Evolutionary conservation across 768 basidiomycete genomes (phyloP).

Genomic region (Trametes sanguinea): DNA sequence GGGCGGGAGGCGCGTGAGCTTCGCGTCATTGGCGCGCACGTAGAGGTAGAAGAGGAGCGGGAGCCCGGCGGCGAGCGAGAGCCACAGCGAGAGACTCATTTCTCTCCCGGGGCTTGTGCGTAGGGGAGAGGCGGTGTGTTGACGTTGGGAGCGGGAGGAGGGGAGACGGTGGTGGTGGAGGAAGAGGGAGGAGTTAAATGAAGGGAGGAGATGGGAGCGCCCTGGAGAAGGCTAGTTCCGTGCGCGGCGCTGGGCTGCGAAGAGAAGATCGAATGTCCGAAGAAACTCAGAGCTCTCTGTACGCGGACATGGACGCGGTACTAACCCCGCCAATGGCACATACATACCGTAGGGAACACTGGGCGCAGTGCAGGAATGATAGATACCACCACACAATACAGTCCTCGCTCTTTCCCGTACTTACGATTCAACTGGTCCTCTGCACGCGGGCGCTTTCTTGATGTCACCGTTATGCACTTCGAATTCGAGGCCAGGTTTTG

Average conservation of each 20-base stretch:
- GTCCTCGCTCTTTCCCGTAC: too few relatives aligned
- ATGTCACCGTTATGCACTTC: too few relatives aligned
- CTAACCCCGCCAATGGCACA: too few relatives aligned
- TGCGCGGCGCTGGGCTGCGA: neutral
- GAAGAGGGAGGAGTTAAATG: neutral
- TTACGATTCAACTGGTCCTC: too few relatives aligned
- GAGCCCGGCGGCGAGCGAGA: slow-evolving; percentile 15
- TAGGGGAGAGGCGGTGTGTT: neutral
- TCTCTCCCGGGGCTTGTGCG: neutral
- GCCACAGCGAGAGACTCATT: slow-evolving; percentile 13
- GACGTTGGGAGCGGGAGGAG: neutral
- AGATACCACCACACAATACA: too few relatives aligned
- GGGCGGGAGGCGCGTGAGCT: slow-evolving; percentile 51
- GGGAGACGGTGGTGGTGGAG: neutral
- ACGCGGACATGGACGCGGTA: neutral
- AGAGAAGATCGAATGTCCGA: neutral
- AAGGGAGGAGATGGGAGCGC: neutral
- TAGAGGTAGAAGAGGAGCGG: slow-evolving; percentile 39
- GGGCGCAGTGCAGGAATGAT: too few relatives aligned
- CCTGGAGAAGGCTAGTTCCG: neutral
- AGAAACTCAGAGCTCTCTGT: neutral
- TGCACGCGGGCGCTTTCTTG: too few relatives aligned
- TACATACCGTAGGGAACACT: too few relatives aligned
- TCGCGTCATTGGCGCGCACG: slow-evolving; percentile 53
- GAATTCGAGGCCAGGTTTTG: too few relatives aligned